phyloP scores from a whole-genome alignment of 2,329 filamentous ascomycete genomes.

The Colletotrichum lindemuthianum region DNA sequence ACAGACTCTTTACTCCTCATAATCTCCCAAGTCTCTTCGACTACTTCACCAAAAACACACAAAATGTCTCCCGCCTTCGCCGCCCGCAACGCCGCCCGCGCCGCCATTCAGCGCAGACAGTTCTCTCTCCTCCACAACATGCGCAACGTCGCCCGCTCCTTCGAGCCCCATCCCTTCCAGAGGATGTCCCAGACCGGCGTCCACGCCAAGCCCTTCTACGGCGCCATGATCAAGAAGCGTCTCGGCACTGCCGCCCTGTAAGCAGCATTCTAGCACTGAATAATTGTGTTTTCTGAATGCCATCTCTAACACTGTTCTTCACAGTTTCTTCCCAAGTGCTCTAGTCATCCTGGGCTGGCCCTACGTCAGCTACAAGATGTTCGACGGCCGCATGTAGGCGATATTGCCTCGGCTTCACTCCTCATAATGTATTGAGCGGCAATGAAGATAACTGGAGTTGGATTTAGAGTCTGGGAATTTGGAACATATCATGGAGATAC shows the following conservation, averaged over 20 bases:
- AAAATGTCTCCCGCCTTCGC: conserved; percentile 47
- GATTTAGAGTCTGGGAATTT: conserved; percentile 18
- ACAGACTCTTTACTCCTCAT: conserved; percentile 13
- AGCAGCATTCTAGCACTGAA: conserved; percentile 33
- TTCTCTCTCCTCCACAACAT: conserved; percentile 49
- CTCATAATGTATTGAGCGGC: not conserved
- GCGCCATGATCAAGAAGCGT: conserved; percentile 45
- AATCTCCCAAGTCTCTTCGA: conserved; percentile 22
- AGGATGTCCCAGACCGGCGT: conserved; percentile 43
- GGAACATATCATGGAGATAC: conserved; percentile 13
- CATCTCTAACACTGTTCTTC: conserved; percentile 5
- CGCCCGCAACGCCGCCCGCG: conserved; percentile 44
- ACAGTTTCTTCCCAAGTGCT: conserved; percentile 18
- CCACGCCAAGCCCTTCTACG: conserved; percentile 49
- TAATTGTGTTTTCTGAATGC: too few species aligned
- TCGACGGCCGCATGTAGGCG: conserved; percentile 30
- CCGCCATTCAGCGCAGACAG: conserved; percentile 41
- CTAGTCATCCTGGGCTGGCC: conserved; percentile 35
- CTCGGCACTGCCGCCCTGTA: conserved; percentile 47
- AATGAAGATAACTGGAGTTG: conserved; percentile 6
- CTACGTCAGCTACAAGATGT: conserved; percentile 18
- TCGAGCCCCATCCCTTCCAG: conserved; percentile 52
- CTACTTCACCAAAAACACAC: conserved; percentile 27
- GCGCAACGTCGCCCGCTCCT: conserved; percentile 47
- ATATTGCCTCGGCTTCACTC: not conserved